Percentiles rank a stretch among this genome's conserved stretches.
Conservation (phyloP, 768 basidiomycete genomes). For the Leccinum truebloodii region DNA sequence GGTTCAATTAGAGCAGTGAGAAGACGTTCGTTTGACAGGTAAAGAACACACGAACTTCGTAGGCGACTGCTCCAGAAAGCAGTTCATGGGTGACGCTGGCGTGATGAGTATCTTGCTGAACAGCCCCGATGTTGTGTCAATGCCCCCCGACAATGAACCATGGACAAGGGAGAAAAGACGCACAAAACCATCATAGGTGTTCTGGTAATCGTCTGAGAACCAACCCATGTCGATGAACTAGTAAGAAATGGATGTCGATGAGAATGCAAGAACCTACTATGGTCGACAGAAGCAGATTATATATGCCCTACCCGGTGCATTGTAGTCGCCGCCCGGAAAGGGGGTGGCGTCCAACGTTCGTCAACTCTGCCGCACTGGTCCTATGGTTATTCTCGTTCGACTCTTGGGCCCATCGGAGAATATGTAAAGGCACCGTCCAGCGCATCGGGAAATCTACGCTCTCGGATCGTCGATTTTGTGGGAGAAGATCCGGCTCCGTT, state of each 20-base stretch:
- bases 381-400: constrained; percentile 12
- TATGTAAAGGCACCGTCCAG: not conserved
- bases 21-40: not conserved
- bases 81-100: constrained; percentile 19
- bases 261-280: no score
- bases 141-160: not conserved
- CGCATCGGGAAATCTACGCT: not conserved
- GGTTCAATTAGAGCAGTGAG: not conserved
- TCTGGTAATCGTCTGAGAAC: not conserved
- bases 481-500: not conserved
- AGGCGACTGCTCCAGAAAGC: constrained; percentile 20
- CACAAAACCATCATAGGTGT: constrained; percentile 3
- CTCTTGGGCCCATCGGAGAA: not conserved
- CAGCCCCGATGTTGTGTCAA: not conserved
- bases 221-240: constrained; percentile 16
- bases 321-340: constrained; percentile 16
- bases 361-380: not conserved
- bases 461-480: not conserved
- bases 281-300: constrained; percentile 6
- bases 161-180: not conserved
- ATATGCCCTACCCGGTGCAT: constrained; percentile 12
- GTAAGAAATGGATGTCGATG: constrained; percentile 1
- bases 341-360: not conserved
- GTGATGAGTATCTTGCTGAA: constrained; percentile 8
- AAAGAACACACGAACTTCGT: constrained; percentile 15